Evolutionary conservation across 768 basidiomycete genomes (phyloP).

Genomic region (Tubosaeta brunneosetosa): DNA sequence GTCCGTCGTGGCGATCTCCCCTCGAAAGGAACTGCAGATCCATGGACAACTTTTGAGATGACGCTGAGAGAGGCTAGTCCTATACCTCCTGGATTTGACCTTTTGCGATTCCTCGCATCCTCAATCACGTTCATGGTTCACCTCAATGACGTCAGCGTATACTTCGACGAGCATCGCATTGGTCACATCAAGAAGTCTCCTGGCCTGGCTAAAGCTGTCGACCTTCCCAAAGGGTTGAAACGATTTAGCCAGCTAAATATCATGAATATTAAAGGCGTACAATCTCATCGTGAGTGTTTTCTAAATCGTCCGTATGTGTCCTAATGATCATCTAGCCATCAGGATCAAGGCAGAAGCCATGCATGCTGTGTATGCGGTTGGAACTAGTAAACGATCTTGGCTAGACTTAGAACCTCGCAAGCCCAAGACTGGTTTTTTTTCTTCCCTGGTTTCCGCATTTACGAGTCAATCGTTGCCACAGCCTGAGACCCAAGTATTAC

Average conservation of each 20-base stretch:
- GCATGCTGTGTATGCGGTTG: constrained; percentile 67
- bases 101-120: constrained; percentile 84
- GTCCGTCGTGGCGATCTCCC: constrained; percentile 73
- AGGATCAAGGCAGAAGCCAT: constrained; percentile 80
- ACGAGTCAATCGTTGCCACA: constrained; percentile 15
- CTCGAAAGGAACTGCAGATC: constrained; percentile 30
- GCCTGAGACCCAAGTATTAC: constrained; percentile 3
- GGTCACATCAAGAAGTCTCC: constrained; percentile 60
- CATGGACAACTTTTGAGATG: constrained; percentile 92
- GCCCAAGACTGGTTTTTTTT: constrained; percentile 44
- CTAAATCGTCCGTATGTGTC: not conserved
- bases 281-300: constrained; percentile 50
- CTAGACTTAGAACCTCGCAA: constrained; percentile 27
- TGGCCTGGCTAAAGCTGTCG: constrained; percentile 47
- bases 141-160: constrained; percentile 72
- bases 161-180: constrained; percentile 73
- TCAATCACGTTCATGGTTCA: constrained; percentile 91
- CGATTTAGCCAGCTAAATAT: constrained; percentile 50
- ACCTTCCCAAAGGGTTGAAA: constrained; percentile 54
- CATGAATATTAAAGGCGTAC: constrained; percentile 67
- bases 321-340: constrained; percentile 44
- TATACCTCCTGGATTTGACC: constrained; percentile 80
- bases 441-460: constrained; percentile 29
- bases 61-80: constrained; percentile 72
- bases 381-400: constrained; percentile 52